Evolutionary conservation across 1,284 basidiomycete species (phyloP), one percentile per base, ranked within the genome.

Genomic region (Ganoderma boninense): DNA sequence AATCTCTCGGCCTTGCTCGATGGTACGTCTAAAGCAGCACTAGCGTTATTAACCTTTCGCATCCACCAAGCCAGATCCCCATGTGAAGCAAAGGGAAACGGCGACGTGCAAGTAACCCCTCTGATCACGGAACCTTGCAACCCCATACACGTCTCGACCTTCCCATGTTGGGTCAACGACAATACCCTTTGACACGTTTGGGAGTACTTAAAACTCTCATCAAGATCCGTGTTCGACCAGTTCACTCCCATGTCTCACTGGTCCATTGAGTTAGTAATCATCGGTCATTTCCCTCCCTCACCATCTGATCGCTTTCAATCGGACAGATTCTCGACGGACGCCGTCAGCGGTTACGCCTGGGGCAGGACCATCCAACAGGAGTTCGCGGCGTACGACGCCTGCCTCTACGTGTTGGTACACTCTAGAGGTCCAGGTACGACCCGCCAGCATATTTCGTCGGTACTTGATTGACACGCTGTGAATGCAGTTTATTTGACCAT

Each of bases 391-490:
- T 46, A 7, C 10, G 44, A 46, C 44, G 6, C 44, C 18, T 46
- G 18, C 20, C 20, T 46, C 2, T 46, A 4, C 1, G 2, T 46
- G 6, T n/a, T 46, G 18, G 5, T n/a, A 20, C 44, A 46, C 20
- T n/a, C 44, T n/a, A 46, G 44, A n/a, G 44, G 44, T 20, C 1
- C 44, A 4, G 44, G 44, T 46, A 46, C 20, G 20, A 46, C 44
- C 5, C n/a, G 20, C 10, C 20, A 6, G 4, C 4, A 1, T 20
- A 18, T 1, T n/a, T 2, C 8, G 1, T 8, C 20, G 1, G 7
- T n/a, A n/a, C 8, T n/a, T 4, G 2, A 6, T 6, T 46, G 20
- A 46, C 20, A n/a, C n/a, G n/a, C n/a, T n/a, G 44, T 10, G 20
- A 46, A 5, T 46, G 7, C 20, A 46, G 44, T 46, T 20, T 46